Conservation (phyloP, 805 yeast genomes). For the Blastobotrys attinorum region DNA sequence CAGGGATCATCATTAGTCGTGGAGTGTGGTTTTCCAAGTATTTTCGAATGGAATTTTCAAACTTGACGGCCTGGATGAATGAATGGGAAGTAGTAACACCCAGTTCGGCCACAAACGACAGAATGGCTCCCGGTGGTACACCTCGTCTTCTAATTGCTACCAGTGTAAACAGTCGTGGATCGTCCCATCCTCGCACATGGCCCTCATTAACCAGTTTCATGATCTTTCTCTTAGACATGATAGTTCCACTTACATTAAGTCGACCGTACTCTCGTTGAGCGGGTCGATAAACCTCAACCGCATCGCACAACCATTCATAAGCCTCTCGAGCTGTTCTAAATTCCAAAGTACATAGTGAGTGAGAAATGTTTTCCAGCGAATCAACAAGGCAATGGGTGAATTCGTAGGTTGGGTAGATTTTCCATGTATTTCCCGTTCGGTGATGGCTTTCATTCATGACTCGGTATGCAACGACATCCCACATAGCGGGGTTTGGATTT, state of each 20-base stretch:
- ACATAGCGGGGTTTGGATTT: conserved; percentile 97
- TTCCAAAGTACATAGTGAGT: conserved; percentile 94
- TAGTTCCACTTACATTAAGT: conserved; percentile 87
- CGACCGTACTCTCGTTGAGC: conserved; percentile 99
- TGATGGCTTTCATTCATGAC: conserved; percentile 89
- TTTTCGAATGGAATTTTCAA: conserved; percentile 81
- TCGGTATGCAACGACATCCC: conserved; percentile 98
- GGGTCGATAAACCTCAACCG: conserved; percentile 89
- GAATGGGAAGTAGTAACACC: conserved; percentile 95
- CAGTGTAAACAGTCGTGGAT: conserved; percentile 90
- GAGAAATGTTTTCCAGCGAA: conserved; percentile 92
- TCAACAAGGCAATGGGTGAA: conserved; percentile 99
- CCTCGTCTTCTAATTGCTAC: conserved; percentile 96
- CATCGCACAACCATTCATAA: conserved; percentile 98
- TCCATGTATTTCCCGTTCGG: conserved; percentile 96
- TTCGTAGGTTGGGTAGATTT: conserved; percentile 96
- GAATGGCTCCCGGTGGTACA: conserved; percentile 96
- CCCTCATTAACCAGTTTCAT: conserved; percentile 80
- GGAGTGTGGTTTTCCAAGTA: conserved; percentile 89
- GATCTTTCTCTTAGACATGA: conserved; percentile 91
- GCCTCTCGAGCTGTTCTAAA: conserved; percentile 87
- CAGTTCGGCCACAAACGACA: conserved; percentile 84
- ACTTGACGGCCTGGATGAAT: conserved; percentile 81
- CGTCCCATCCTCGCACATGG: conserved; percentile 94
- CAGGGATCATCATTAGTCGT: conserved; percentile 84